These are phyloP conservation scores for Rhododendron griersonianum DNA, from an alignment of 148 eudicot species.

Conservation along the genomic window DNA sequence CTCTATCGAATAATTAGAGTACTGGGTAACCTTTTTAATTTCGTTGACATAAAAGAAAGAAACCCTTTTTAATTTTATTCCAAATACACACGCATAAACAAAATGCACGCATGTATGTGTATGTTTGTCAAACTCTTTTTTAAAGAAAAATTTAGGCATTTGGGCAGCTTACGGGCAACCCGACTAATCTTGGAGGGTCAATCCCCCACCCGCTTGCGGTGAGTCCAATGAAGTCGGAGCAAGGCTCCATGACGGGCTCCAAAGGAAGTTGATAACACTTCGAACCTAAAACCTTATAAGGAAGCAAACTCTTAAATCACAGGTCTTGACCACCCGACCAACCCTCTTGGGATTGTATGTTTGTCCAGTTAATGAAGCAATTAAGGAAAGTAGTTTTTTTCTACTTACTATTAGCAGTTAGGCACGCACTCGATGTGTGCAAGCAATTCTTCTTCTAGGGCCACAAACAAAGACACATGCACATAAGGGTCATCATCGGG, in stretches of 20 bases:
- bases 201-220: too few species aligned
- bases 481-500: too few species aligned
- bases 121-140: not conserved
- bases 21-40: not conserved
- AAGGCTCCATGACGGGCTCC: too few species aligned
- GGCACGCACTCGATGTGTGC: not conserved
- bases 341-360: not conserved
- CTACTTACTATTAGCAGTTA: not conserved
- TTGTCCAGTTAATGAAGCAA: not conserved
- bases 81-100: not conserved
- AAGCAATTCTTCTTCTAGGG: not conserved
- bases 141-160: too few species aligned
- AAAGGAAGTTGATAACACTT: too few species aligned
- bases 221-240: too few species aligned
- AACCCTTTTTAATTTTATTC: not conserved
- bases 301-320: too few species aligned
- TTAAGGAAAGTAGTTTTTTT: not conserved
- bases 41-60: too few species aligned
- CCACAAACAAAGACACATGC: not conserved
- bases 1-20: not conserved
- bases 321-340: too few species aligned
- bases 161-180: too few species aligned
- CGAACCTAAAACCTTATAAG: too few species aligned
- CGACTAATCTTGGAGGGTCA: too few species aligned
- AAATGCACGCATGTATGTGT: not conserved